phyloP scores from a whole-genome alignment of 164 flowering plant genomes.

The Annona squamosa region DNA sequence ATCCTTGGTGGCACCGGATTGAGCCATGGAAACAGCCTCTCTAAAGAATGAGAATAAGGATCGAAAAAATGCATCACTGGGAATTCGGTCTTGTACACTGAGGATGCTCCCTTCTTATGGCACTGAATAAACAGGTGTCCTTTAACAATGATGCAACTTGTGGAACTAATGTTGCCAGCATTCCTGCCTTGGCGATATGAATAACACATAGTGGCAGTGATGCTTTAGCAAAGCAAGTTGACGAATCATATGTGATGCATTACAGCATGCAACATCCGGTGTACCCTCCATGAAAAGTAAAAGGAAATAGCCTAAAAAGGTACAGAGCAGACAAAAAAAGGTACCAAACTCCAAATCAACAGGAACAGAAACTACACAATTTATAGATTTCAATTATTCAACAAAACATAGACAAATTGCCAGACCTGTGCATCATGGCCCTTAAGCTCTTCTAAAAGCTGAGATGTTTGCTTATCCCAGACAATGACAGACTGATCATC shows the following conservation, averaged over 20 bases:
- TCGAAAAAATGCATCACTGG: no score
- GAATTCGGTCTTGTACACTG: neutral
- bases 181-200: neutral
- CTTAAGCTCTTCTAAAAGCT: constrained; percentile 86
- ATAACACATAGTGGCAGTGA: neutral
- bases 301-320: neutral
- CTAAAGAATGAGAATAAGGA: no score
- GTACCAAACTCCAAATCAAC: neutral
- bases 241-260: neutral
- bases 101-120: no score
- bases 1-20: no score
- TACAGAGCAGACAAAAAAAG: neutral
- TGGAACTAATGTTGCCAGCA: neutral
- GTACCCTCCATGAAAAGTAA: neutral
- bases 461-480: constrained; percentile 95
- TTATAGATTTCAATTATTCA: neutral
- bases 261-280: neutral
- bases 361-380: neutral
- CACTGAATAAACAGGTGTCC: neutral
- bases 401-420: neutral
- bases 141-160: neutral
- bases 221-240: neutral
- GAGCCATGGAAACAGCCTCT: no score
- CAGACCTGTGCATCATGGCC: constrained; percentile 89
- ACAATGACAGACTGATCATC: constrained; percentile 89